phyloP scores from a whole-genome alignment of 1,284 basidiomycete genomes.

The Ceratobasidium sp. region DNA sequence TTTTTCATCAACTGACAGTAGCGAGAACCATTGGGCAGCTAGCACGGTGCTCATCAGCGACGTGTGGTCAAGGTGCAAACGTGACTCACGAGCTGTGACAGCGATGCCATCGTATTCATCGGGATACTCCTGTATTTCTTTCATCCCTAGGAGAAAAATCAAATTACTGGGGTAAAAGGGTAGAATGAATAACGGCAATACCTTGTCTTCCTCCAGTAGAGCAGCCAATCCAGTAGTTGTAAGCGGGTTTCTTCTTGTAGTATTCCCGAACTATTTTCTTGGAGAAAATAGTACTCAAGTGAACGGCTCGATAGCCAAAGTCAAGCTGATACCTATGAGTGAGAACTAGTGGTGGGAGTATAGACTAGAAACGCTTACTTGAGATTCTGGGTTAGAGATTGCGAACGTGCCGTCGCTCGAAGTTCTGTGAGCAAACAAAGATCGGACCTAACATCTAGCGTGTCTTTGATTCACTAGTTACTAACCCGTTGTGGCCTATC shows the following conservation, averaged over 20 bases:
- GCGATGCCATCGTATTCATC: conserved; percentile 20
- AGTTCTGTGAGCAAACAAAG: not conserved
- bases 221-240: conserved; percentile 28
- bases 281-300: conserved; percentile 14
- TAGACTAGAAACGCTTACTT: not conserved
- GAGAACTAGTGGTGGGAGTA: not conserved
- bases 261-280: conserved; percentile 3
- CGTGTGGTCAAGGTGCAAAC: not conserved
- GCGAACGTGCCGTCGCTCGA: conserved; percentile 7
- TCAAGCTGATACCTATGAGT: not conserved
- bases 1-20: not conserved
- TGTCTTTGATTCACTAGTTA: not conserved
- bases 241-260: conserved; percentile 3
- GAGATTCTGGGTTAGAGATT: conserved; percentile 27
- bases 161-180: not conserved
- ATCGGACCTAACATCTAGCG: too few species aligned
- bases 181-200: not conserved
- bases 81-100: conserved; percentile 8
- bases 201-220: conserved; percentile 30
- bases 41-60: not conserved
- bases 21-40: conserved; percentile 24
- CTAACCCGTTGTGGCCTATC: conserved; percentile 25
- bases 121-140: conserved; percentile 17
- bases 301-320: conserved; percentile 19
- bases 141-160: not conserved